phyloP scores from a whole-genome alignment of 805 yeast genomes.

The Barnettozyma pratensis region DNA sequence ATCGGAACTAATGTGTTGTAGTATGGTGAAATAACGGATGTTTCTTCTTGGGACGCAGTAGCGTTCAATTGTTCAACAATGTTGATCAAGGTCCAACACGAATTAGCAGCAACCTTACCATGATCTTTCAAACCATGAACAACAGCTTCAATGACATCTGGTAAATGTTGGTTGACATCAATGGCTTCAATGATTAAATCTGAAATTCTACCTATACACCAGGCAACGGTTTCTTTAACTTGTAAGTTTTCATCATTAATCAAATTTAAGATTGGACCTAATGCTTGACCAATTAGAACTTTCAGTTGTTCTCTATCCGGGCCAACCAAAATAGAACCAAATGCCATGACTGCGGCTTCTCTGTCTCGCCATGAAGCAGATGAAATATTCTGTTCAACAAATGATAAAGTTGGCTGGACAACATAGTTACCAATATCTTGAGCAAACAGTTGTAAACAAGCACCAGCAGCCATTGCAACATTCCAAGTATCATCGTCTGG shows the following conservation, averaged over 20 bases:
- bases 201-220: slow-evolving; percentile 97
- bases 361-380: slow-evolving; percentile 73
- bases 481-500: slow-evolving; percentile 97
- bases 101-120: slow-evolving; percentile 91
- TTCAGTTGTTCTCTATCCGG: slow-evolving; percentile 73
- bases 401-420: slow-evolving; percentile 76
- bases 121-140: slow-evolving; percentile 81
- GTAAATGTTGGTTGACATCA: slow-evolving; percentile 58
- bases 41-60: slow-evolving; percentile 40
- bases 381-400: slow-evolving; percentile 71
- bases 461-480: slow-evolving; percentile 97
- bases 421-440: slow-evolving; percentile 84
- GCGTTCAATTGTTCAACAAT: slow-evolving; percentile 73
- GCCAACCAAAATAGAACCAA: slow-evolving; percentile 94
- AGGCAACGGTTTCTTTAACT: slow-evolving; percentile 94
- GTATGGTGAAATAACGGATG: slow-evolving; percentile 69
- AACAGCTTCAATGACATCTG: slow-evolving; percentile 68
- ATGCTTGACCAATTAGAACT: slow-evolving; percentile 71
- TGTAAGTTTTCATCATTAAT: slow-evolving; percentile 74
- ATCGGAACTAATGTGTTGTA: slow-evolving; percentile 66
- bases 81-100: slow-evolving; percentile 96
- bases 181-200: slow-evolving; percentile 79
- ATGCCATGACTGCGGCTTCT: slow-evolving; percentile 99
- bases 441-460: slow-evolving; percentile 91
- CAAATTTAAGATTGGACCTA: slow-evolving; percentile 68